Evolutionary conservation across 2,329 filamentous ascomycete species (phyloP), one percentile per base, ranked within the genome.

Genomic region (Colletotrichum karsti): DNA sequence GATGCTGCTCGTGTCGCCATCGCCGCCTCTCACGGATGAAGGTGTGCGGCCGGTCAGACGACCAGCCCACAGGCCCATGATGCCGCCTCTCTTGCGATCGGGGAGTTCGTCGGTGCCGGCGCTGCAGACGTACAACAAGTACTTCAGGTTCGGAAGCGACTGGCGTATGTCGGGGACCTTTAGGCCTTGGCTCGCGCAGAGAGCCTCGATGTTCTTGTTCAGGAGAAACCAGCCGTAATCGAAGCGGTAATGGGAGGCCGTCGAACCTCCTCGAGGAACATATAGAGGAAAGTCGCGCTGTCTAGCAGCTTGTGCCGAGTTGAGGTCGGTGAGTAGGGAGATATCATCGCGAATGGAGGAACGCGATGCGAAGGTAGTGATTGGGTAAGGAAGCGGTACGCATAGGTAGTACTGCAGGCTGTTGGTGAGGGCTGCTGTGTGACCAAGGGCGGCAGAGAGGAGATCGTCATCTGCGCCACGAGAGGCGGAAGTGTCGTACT

Each of bases 151-250:
- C 2, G 95, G 94, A 7, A 98, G 82, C 0, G 95, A 97, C 73
- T 98, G 94, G 5, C 96, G 88, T 18, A 98, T 94, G 75, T 99
- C 96, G 70, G 98, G 87, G 1, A 97, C 91, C 51, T 91, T 90
- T 12, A 98, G 83, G 0, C 92, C 92, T 71, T 94, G 90, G 1
- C 85, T 84, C 4, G 83, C 81, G 67, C 89, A 91, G 4, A 91
- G 82, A 0, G 85, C 80, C 73, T 98, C 95, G 63, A 99, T 95
- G 75, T 98, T 85, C 80, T 98, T 98, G 82, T 98, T 98, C 13
- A 99, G 86, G n/a, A 98, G 83, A 74, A 98, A 99, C 76, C 97
- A 96, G 10, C 87, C 96, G 77, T 98, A 99, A 74, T 98, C 95
- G 78, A 98, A 98, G 3, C 95, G 91, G 82, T 95, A 98, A 50